Base-by-base conservation (phyloP, 331 rosid genomes). In the Arachis monticola region DNA sequence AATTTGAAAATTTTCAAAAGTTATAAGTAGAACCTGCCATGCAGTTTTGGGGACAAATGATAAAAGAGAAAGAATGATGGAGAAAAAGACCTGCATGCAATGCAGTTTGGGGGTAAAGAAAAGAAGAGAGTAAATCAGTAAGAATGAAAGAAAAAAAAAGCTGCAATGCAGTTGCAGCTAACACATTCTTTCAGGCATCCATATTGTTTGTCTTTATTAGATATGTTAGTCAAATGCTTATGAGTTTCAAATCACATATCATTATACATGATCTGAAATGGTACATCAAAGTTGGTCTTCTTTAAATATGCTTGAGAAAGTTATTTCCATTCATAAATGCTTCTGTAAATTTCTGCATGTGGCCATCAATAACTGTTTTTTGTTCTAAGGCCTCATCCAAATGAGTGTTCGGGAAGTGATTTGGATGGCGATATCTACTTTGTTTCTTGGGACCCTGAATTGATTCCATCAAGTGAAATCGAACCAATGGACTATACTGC, bases 341-440 rank as follows among this genome's bases (percentile, higher is more conserved):
- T 52, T 12, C 7, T 7, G 12, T 1, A 50, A 50, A 50, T 50
- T 50, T 48, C 11, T n/a, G 11, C 13, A 50, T 0, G 13, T 50
- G 55, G 76, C 64, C 78, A 5, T 63, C 32, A 17, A 47, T 50
- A 61, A 32, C 41, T 74, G 60, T n/a, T 55, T 68, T 74, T 30
- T 40, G 47, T 73, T 77, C 17, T n/a, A 79, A 85, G 98, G 61
- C 98, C 98, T 78, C 98, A 93, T 76, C 95, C 98, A 10, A 86
- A 92, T 79, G 96, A 92, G 67, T 88, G 95, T 80, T 92, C 98
- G 3, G 98, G 30, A 27, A 27, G 30, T 27, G 30, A 27, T 27
- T 27, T 27, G 30, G 30, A 27, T 27, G 30, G 30, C 30, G 30
- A 27, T 27, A 27, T 27, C 1, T 27, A 27, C 30, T 27, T 27